A percentile compares a stretch with the other conserved stretches of the same genome.
These are phyloP conservation scores for Pseudotsuga menziesii DNA, from an alignment of 75 land plant species.

Conservation along the genomic window DNA sequence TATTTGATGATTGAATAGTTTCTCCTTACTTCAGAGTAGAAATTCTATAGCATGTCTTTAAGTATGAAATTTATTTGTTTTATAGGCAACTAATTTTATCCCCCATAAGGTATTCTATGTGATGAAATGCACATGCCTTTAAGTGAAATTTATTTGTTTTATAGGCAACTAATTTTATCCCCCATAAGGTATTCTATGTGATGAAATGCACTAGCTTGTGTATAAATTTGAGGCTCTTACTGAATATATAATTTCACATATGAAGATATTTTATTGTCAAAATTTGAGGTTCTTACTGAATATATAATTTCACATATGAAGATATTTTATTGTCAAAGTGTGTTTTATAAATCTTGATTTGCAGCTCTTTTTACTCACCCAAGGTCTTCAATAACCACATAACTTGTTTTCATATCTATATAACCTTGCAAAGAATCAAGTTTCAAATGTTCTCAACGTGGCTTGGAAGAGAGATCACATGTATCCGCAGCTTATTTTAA, in stretches of 20 bases:
- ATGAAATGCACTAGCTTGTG: background rate
- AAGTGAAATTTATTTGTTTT: no score
- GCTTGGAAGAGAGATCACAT: no score
- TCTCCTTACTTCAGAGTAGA: background rate
- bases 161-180: background rate
- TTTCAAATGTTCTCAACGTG: no score
- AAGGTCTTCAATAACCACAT: no score
- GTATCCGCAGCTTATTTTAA: no score
- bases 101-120: background rate
- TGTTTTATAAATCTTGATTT: background rate
- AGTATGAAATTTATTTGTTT: background rate
- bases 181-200: background rate
- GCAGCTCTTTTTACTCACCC: no score
- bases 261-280: background rate
- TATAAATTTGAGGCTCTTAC: constrained; percentile 1
- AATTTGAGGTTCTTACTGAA: background rate
- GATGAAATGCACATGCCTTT: background rate
- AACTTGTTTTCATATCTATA: no score
- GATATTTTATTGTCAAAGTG: background rate
- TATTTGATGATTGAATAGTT: background rate
- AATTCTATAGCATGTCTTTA: background rate
- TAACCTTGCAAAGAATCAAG: no score
- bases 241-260: constrained; percentile 6
- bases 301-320: background rate
- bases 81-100: background rate